phyloP scores from a whole-genome alignment of 768 basidiomycete genomes.

The Galerina sulciceps region DNA sequence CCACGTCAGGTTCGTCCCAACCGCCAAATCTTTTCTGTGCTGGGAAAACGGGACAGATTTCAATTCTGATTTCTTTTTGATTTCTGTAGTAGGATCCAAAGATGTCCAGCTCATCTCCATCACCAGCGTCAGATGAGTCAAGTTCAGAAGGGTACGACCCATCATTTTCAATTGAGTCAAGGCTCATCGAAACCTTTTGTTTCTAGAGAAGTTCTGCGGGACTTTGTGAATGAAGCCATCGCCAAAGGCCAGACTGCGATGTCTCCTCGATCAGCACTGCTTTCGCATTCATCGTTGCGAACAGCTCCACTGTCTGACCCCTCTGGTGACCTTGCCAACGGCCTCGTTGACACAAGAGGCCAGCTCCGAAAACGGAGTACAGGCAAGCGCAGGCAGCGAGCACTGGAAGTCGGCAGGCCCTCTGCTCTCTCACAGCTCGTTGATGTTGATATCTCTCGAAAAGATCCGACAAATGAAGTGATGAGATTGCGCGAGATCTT shows the following conservation, averaged over 20 bases:
- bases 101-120: constrained; percentile 22
- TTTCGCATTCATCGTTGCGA: constrained; percentile 26
- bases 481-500: constrained; percentile 38
- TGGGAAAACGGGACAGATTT: background rate
- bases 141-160: constrained; percentile 24
- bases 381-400: constrained; percentile 14
- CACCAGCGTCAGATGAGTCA: constrained; percentile 25
- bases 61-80: background rate
- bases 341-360: constrained; percentile 3
- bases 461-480: constrained; percentile 32
- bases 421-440: constrained; percentile 16
- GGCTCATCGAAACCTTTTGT: background rate
- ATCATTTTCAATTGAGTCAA: background rate
- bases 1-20: background rate
- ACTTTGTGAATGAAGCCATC: constrained; percentile 21
- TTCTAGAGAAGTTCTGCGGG: constrained; percentile 19
- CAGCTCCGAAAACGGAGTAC: constrained; percentile 18
- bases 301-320: constrained; percentile 8
- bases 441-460: constrained; percentile 22
- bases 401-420: constrained; percentile 12
- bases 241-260: constrained; percentile 19
- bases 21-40: too few species aligned
- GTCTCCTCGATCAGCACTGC: constrained; percentile 29
- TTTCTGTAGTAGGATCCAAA: background rate
- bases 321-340: background rate